These are phyloP conservation scores for Rhinocladiella mackenziei DNA, from an alignment of 2,329 filamentous ascomycete genomes.

Conservation along the genomic window DNA sequence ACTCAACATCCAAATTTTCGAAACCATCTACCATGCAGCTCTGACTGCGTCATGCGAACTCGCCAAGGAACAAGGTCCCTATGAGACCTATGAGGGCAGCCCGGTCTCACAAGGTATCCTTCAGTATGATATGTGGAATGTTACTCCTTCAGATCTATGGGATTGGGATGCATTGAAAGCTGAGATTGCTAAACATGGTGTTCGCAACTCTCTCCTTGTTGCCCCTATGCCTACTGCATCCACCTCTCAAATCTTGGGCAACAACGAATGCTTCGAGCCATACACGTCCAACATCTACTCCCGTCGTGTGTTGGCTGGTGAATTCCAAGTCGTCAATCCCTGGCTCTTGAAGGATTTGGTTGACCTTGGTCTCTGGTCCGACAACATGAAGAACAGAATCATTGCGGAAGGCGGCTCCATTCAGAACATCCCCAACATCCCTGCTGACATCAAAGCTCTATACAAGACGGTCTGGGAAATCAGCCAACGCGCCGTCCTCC, in stretches of 20 bases:
- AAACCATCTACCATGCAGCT: constrained; percentile 97
- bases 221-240: constrained; percentile 98
- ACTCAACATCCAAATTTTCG: constrained; percentile 97
- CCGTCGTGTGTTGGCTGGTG: constrained; percentile 91
- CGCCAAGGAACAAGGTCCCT: constrained; percentile 76
- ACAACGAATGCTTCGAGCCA: constrained; percentile 99
- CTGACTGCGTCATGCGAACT: constrained; percentile 84
- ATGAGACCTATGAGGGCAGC: constrained; percentile 87
- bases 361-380: constrained; percentile 96
- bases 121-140: constrained; percentile 98
- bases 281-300: constrained; percentile 99
- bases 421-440: constrained; percentile 95
- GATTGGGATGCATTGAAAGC: constrained; percentile 88
- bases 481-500: constrained; percentile 87
- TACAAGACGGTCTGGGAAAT: constrained; percentile 99
- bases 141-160: constrained; percentile 91
- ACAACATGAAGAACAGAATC: constrained; percentile 99
- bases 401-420: constrained; percentile 94
- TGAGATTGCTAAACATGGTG: constrained; percentile 85
- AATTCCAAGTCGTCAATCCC: constrained; percentile 99
- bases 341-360: constrained; percentile 98
- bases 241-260: constrained; percentile 95
- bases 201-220: constrained; percentile 91
- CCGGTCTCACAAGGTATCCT: constrained; percentile 93
- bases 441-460: constrained; percentile 87